Evolutionary conservation across 2,329 filamentous ascomycete species (phyloP), one percentile per base, ranked within the genome.

Genomic region (Ascochyta koolunga): DNA sequence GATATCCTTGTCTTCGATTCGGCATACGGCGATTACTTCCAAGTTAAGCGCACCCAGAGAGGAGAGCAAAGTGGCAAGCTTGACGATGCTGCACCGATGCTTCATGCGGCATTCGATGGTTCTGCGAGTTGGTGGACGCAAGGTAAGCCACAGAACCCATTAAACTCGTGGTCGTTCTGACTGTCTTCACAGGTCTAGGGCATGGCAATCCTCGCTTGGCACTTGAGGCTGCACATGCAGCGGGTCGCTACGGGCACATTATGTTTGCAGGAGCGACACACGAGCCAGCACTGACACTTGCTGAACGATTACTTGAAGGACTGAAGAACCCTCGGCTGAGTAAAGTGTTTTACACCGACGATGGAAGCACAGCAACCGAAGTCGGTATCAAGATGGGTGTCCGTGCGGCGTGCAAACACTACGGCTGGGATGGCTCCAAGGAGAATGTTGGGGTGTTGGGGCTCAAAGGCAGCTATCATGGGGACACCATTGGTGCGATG

Each of bases 41-140:
- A 93, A 67, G 87, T 86, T 0, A 69, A 68, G 42, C 54, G 64
- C 76, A 78, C 46, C 1, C 10, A 19, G 3, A 68, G 67, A n/a
- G 60, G 68, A 22, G 24, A 54, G 2, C n/a, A 48, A 39, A 49
- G 50, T 38, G 9, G 13, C 24, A 7, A 56, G 48, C 8, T 46
- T n/a, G 35, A 59, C 59, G 49, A 55, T 35, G 13, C 62, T 53
- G 15, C 25, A 60, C 63, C 76, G 6, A 67, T 86, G 3, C 74
- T 91, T 0, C 81, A 80, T 39, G 82, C 89, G 1, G 87, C 89
- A 0, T 92, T 95, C 50, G 91, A 96, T 63, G 91, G 88, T 2
- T 95, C 90, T 0, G 90, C 90, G 1, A 93, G 90, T 0, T 96
- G 91, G 91, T 96, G 91, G 91, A 96, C 91, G 0, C 91, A 96